Conservation (phyloP, 352 stramenopile species). For the Pythium brassicae region DNA sequence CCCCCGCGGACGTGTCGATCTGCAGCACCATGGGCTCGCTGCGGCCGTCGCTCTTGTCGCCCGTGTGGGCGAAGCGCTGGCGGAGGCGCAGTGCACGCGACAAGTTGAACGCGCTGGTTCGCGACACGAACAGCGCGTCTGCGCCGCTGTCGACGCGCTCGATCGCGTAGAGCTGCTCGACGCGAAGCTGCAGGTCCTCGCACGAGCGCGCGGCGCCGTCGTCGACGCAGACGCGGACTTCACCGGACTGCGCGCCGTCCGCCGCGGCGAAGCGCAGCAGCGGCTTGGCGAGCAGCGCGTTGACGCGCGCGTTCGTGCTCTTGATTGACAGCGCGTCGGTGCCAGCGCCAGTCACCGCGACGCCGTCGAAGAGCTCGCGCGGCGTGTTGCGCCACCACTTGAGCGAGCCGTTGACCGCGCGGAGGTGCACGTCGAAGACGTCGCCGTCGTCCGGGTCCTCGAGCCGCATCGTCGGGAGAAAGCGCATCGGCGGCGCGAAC, state of each 20-base stretch:
- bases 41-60: background rate
- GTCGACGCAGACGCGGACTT: slow-evolving; percentile 19
- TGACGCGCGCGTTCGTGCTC: slow-evolving; percentile 23
- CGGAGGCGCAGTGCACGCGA: slow-evolving; percentile 15
- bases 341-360: slow-evolving; percentile 11
- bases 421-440: slow-evolving; percentile 27
- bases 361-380: slow-evolving; percentile 24
- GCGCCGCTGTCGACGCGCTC: background rate
- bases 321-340: slow-evolving; percentile 13
- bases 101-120: slow-evolving; percentile 15
- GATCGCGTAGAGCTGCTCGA: slow-evolving; percentile 11
- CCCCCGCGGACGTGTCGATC: slow-evolving; percentile 15
- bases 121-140: slow-evolving; percentile 4
- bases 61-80: slow-evolving; percentile 8
- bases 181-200: slow-evolving; percentile 18
- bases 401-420: slow-evolving; percentile 22
- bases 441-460: slow-evolving; percentile 31
- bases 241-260: background rate
- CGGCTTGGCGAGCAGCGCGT: slow-evolving; percentile 22
- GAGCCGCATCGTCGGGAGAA: slow-evolving; percentile 29
- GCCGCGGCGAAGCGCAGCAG: slow-evolving; percentile 21
- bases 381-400: slow-evolving; percentile 8
- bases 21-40: slow-evolving; percentile 12
- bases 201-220: slow-evolving; percentile 21
- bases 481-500: slow-evolving; percentile 18